Conservation (phyloP, 805 yeast species). For the Yarrowia sp. region DNA sequence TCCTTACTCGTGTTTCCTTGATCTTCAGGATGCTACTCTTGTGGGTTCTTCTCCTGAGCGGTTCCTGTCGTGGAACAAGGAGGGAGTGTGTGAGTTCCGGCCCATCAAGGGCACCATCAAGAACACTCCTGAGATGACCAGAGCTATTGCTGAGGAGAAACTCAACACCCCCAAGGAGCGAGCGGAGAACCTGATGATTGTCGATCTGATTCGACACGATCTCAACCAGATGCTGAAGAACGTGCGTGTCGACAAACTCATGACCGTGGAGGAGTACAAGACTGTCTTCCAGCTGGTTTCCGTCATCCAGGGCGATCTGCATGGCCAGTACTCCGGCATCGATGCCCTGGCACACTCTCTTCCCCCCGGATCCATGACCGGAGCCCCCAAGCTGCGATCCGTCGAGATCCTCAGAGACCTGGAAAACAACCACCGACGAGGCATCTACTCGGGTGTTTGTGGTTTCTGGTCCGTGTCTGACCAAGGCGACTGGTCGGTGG, state of each 20-base stretch:
- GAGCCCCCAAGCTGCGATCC: conserved; percentile 95
- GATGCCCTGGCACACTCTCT: conserved; percentile 79
- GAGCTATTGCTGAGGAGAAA: conserved; percentile 65
- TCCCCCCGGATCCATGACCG: conserved; percentile 99
- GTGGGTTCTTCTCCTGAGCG: conserved; percentile 95
- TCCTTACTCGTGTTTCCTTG: conserved; percentile 85
- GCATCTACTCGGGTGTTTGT: conserved; percentile 90
- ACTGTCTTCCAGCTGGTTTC: conserved; percentile 93
- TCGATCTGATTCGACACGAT: conserved; percentile 93
- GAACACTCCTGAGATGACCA: conserved; percentile 62
- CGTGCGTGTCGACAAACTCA: conserved; percentile 77
- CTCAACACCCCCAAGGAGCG: conserved; percentile 87
- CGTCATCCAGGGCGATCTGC: conserved; percentile 73
- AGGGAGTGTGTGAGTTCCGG: conserved; percentile 70
- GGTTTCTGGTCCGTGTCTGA: conserved; percentile 94
- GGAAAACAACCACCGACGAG: conserved; percentile 65
- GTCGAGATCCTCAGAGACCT: conserved; percentile 76
- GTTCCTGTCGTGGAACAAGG: conserved; percentile 76
- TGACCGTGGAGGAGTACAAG: conserved; percentile 90
- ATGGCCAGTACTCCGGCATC: conserved; percentile 63
- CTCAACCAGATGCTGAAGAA: conserved; percentile 67
- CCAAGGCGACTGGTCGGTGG: conserved; percentile 94
- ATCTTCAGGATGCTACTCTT: conserved; percentile 60
- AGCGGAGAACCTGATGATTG: conserved; percentile 97
- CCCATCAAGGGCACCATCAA: conserved; percentile 97